A percentile compares a stretch with the other conserved stretches of the same genome.
Evolutionary conservation across 2,329 filamentous ascomycete species (phyloP).

Genomic region (Dothidotthia symphoricarpi): DNA sequence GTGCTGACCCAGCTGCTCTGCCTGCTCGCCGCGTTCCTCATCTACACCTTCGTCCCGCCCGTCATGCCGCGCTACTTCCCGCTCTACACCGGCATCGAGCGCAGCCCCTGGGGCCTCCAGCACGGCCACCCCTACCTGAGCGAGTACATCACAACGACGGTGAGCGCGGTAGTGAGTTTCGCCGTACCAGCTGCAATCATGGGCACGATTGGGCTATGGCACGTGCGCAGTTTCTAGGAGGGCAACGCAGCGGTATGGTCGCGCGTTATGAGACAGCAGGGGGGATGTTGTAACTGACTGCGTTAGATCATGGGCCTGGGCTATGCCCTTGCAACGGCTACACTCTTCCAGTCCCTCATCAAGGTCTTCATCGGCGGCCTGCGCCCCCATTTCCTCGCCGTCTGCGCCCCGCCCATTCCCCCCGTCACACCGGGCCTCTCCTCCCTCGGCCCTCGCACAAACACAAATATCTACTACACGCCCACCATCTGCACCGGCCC

Average conservation of each 20-base stretch:
- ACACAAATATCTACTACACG: constrained; percentile 11
- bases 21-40: constrained; percentile 53
- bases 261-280: too few relatives aligned
- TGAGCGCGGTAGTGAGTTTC: constrained; percentile 62
- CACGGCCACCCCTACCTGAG: constrained; percentile 66
- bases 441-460: background rate
- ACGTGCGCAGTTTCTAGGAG: constrained; percentile 48
- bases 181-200: constrained; percentile 63
- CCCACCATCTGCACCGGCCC: constrained; percentile 17
- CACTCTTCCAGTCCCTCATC: constrained; percentile 31
- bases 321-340: constrained; percentile 29
- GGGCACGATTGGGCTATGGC: constrained; percentile 59
- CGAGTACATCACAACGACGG: constrained; percentile 68
- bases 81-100: constrained; percentile 13
- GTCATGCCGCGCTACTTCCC: constrained; percentile 62
- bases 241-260: constrained; percentile 59
- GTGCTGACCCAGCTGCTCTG: constrained; percentile 62
- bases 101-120: constrained; percentile 43
- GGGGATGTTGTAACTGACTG: too few relatives aligned
- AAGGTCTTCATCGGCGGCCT: constrained; percentile 37
- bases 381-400: constrained; percentile 34
- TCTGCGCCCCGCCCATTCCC: constrained; percentile 21
- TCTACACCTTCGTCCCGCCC: constrained; percentile 45
- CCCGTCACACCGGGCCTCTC: background rate
- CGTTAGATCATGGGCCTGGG: constrained; percentile 31